Percentiles rank a stretch among this genome's conserved stretches.
These are phyloP conservation scores for Scedosporium boydii DNA, from an alignment of 2,329 filamentous ascomycete species.

Conservation along the genomic window DNA sequence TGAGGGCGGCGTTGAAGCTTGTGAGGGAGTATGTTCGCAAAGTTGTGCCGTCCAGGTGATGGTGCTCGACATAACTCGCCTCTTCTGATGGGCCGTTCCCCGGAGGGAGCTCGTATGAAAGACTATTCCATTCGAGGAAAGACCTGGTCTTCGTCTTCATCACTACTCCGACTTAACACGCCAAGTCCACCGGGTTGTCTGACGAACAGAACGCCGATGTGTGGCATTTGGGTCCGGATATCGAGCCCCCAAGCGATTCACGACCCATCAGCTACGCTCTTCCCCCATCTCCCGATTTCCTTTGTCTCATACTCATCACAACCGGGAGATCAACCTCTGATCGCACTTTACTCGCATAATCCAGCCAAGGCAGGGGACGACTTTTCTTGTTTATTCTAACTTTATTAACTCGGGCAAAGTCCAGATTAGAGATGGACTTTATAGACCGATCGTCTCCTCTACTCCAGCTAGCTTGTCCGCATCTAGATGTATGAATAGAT, in stretches of 20 bases:
- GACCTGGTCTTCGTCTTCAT: not conserved
- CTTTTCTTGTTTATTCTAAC: not conserved
- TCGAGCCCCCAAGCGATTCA: not conserved
- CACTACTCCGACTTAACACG: not conserved
- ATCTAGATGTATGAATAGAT: slow-evolving; percentile 2
- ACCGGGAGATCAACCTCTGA: too few relatives aligned
- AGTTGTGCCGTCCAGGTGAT: slow-evolving; percentile 46
- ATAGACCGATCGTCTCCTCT: not conserved
- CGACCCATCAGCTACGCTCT: not conserved
- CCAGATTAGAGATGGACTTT: slow-evolving; percentile 2
- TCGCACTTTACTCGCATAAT: too few relatives aligned
- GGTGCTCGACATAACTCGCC: not conserved
- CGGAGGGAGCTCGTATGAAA: not conserved
- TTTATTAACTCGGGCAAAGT: slow-evolving; percentile 6
- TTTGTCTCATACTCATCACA: too few relatives aligned
- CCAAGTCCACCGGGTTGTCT: not conserved
- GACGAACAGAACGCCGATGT: not conserved
- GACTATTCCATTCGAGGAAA: not conserved
- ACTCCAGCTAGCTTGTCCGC: not conserved
- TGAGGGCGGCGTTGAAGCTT: slow-evolving; percentile 52
- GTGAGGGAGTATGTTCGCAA: slow-evolving; percentile 49
- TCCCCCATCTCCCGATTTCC: not conserved
- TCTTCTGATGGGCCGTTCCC: too few relatives aligned
- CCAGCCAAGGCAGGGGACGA: too few relatives aligned
- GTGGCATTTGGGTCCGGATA: not conserved